Conservation (phyloP, 208 protist genomes). For the Lotmaria passim region DNA sequence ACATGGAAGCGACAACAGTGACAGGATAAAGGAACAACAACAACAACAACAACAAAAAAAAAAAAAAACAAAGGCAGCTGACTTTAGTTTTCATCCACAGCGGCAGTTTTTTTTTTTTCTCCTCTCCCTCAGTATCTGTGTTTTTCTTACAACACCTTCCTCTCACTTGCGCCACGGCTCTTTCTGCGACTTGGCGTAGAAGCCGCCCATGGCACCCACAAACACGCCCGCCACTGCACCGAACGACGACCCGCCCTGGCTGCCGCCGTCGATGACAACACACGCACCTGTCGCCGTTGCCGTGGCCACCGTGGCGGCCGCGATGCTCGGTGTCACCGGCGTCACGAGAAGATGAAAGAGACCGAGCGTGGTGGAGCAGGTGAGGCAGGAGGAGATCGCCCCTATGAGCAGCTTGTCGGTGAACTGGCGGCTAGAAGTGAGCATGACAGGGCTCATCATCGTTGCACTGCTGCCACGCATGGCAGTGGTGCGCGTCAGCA, state of each 20-base stretch:
- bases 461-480: conserved; percentile 10
- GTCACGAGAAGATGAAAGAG: conserved; percentile 90
- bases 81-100: too few relatives aligned
- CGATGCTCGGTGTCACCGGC: conserved; percentile 65
- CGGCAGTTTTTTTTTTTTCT: neutral
- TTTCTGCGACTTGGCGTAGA: conserved; percentile 87
- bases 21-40: neutral
- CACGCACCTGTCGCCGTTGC: conserved; percentile 71
- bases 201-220: conserved; percentile 82
- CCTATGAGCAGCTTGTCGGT: conserved; percentile 88
- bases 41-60: neutral
- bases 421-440: conserved; percentile 53
- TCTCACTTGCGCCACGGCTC: conserved; percentile 91
- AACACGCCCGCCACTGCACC: conserved; percentile 84
- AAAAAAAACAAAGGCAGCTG: neutral
- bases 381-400: conserved; percentile 56
- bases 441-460: conserved; percentile 6
- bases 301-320: conserved; percentile 62
- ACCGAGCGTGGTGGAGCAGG: conserved; percentile 65
- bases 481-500: conserved; percentile 1
- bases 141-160: neutral
- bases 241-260: conserved; percentile 70
- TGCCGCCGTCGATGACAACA: conserved; percentile 80
- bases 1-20: neutral
- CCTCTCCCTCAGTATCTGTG: neutral